Conservation (phyloP, 1,139 yeast genomes). For the Hanseniaspora uvarum region DNA sequence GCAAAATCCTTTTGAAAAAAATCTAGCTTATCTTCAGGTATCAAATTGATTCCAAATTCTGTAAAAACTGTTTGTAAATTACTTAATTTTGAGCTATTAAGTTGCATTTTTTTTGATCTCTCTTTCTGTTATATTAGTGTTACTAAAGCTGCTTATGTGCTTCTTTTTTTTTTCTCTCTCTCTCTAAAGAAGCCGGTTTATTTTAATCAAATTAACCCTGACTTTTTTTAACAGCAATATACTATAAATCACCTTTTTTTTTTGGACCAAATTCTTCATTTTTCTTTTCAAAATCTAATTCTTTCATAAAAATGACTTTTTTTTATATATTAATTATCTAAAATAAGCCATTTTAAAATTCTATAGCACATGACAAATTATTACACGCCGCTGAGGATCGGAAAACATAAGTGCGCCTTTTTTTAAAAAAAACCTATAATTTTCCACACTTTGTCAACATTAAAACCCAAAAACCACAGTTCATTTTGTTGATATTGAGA, state of each 20-base stretch:
- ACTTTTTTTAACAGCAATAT: no score
- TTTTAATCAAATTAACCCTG: neutral
- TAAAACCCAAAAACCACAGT: neutral
- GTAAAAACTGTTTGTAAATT: neutral
- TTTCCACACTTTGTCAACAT: neutral
- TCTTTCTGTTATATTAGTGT: neutral
- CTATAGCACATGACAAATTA: neutral
- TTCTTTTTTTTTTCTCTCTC: neutral
- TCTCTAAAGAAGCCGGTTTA: neutral
- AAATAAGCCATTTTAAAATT: neutral
- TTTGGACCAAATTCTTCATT: no score
- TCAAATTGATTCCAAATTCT: neutral
- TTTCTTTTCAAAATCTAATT: no score
- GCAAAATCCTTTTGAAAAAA: conserved; percentile 4
- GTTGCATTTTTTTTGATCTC: neutral
- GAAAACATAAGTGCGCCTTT: neutral
- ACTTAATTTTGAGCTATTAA: neutral
- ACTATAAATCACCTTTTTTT: no score
- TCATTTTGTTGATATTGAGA: neutral
- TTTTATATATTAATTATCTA: no score
- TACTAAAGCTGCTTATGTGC: neutral
- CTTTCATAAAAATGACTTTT: no score
- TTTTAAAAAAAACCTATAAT: neutral
- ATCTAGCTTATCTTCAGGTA: neutral
- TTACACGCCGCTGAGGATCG: neutral